Evolutionary conservation across 192 early-diverging fungal species (phyloP), one percentile per base, ranked within the genome.

Genomic region (Coemansia sp.): DNA sequence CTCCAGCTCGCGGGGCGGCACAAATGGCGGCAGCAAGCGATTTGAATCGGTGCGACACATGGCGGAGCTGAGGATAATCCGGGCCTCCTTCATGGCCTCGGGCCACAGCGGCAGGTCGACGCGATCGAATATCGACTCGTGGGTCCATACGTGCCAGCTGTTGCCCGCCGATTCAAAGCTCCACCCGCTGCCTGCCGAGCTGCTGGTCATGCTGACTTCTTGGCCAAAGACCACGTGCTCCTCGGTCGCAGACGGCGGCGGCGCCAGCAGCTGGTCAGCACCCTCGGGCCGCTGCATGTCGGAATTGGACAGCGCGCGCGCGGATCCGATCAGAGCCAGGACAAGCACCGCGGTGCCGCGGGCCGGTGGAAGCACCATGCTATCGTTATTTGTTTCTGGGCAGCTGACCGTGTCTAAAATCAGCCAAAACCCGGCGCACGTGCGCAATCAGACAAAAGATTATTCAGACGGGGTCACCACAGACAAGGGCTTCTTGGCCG

Each of bases 61-160:
- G 10, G 58, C 66, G 6, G 69, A 58, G 56, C 69, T 73, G 33
- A 79, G 30, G 2, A 79, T 56, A 12, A 79, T 42, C 23, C 76
- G 58, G 21, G 58, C 69, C 32, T 69, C 56, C 1, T 28, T 40
- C 76, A 73, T 79, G 28, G 27, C 50, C 5, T 51, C 56, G 2
- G 76, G 69, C 76, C 76, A 79, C 12, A 60, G 63, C 3, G 76
- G 76, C 54, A 79, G 44, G 30, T 66, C 70, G 4, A 69, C 38
- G 30, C 51, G 29, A 48, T 79, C 76, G 42, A 71, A 35, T 2
- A 69, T 24, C 1, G 69, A 32, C 27, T 51, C 30, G 63, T 72
- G 55, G 50, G 38, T 68, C 76, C 76, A 79, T 0, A 66, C 46
- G 24, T 79, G 70, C 76, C 76, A 79, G 45, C 62, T 69, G 23